phyloP scores from a whole-genome alignment of 768 basidiomycete genomes.

The Daedalea quercina region DNA sequence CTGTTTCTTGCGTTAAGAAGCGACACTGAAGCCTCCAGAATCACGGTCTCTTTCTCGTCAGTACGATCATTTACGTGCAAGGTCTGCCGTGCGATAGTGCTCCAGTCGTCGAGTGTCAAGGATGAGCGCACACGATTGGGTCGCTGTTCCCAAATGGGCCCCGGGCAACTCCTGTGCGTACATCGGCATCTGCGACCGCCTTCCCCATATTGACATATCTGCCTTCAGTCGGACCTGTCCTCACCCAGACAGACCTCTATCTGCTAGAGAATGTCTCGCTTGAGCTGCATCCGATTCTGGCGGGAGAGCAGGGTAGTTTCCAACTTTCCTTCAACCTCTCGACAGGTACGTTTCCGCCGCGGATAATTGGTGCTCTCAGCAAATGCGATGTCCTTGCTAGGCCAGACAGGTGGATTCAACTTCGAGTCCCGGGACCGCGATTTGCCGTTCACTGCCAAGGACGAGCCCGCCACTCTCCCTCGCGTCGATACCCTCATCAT shows the following conservation, averaged over 20 bases:
- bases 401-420: slow-evolving; percentile 58
- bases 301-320: slow-evolving; percentile 39
- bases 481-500: slow-evolving; percentile 30
- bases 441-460: slow-evolving; percentile 37
- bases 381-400: slow-evolving; percentile 25
- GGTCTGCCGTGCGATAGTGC: too few relatives aligned
- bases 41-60: too few relatives aligned
- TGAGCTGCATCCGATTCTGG: slow-evolving; percentile 69
- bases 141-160: slow-evolving; percentile 13
- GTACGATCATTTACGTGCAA: too few relatives aligned
- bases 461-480: slow-evolving; percentile 33
- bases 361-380: too few relatives aligned
- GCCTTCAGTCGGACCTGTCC: slow-evolving; percentile 66
- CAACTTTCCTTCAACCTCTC: slow-evolving; percentile 68
- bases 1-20: neutral
- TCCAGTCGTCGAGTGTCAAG: neutral
- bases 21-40: too few relatives aligned
- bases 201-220: neutral
- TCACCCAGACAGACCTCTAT: slow-evolving; percentile 77
- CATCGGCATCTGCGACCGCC: neutral
- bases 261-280: slow-evolving; percentile 57
- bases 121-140: neutral
- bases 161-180: slow-evolving; percentile 13
- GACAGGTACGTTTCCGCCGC: slow-evolving; percentile 56
- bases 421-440: slow-evolving; percentile 52